Percentiles rank a stretch among this genome's conserved stretches.
Evolutionary conservation across 805 yeast species (phyloP).

Genomic region (Suhomyces kilbournensis): DNA sequence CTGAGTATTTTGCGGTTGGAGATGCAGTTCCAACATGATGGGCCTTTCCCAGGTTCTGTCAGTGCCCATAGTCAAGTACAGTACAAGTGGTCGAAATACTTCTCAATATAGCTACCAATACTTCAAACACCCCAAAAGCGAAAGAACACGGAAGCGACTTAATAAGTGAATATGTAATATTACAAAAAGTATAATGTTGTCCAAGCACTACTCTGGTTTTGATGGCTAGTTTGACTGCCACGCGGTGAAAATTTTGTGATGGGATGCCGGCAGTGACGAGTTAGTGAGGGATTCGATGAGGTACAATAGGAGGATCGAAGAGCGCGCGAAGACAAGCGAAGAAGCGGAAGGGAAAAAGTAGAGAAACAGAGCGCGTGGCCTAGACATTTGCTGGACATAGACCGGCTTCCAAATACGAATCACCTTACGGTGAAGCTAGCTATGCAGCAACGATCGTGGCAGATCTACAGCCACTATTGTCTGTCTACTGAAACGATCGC

Average conservation of each 20-base stretch:
- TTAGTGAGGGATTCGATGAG: neutral
- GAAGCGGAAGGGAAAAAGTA: neutral
- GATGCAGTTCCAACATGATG: slow-evolving; percentile 30
- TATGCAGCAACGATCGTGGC: neutral
- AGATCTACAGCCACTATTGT: neutral
- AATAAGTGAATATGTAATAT: neutral
- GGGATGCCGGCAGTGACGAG: slow-evolving; percentile 3
- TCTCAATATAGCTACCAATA: neutral
- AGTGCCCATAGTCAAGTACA: slow-evolving; percentile 3
- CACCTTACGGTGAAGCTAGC: neutral
- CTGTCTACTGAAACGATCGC: neutral
- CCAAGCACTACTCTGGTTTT: neutral
- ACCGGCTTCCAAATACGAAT: neutral
- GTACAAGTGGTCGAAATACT: neutral
- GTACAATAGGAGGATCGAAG: neutral
- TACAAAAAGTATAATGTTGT: neutral
- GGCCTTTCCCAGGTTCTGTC: slow-evolving; percentile 25
- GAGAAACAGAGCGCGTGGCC: neutral
- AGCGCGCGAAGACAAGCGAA: neutral
- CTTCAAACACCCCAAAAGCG: neutral
- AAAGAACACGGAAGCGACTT: neutral
- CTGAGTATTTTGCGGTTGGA: neutral
- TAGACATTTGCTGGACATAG: neutral
- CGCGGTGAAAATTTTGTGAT: slow-evolving; percentile 7
- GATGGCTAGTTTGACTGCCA: slow-evolving; percentile 1